Evolutionary conservation across 306 rosid genomes (phyloP).

Genomic region (Carpinus viminea): DNA sequence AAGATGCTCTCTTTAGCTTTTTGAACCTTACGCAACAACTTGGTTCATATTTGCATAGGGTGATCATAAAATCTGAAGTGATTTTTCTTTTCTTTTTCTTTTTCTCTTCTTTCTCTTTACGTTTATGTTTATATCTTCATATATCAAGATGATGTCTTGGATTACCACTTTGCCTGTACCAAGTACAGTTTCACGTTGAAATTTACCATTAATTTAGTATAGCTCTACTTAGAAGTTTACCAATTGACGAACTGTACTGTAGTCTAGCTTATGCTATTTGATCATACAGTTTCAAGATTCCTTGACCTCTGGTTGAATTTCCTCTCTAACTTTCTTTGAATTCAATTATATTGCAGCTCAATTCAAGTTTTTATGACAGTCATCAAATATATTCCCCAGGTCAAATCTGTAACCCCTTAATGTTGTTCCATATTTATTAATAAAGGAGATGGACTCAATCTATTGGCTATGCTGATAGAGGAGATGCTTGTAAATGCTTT

Average conservation of each 20-base stretch:
- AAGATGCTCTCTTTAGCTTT: slow-evolving; percentile 20
- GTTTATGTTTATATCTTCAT: not conserved
- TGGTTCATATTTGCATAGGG: not conserved
- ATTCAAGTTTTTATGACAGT: slow-evolving; percentile 64
- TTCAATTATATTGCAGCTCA: slow-evolving; percentile 50
- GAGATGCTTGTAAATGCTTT: not conserved
- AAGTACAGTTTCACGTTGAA: not conserved
- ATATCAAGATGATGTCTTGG: no score
- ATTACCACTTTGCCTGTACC: not conserved
- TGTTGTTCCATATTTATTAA: not conserved
- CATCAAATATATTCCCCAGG: slow-evolving; percentile 84
- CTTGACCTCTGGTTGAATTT: not conserved
- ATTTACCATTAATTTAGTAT: no score
- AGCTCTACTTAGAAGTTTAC: not conserved
- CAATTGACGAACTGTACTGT: not conserved
- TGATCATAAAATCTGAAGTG: not conserved
- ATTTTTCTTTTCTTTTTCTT: not conserved
- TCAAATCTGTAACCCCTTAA: slow-evolving; percentile 22
- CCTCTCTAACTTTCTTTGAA: slow-evolving; percentile 19
- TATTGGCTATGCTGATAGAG: not conserved
- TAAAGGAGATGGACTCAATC: slow-evolving; percentile 4
- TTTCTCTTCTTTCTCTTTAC: not conserved
- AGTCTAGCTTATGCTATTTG: not conserved
- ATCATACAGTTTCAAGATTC: not conserved
- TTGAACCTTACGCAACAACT: not conserved